Evolutionary conservation across 495 filamentous ascomycete genomes (phyloP).

Genomic region (Aspergillus steynii): DNA sequence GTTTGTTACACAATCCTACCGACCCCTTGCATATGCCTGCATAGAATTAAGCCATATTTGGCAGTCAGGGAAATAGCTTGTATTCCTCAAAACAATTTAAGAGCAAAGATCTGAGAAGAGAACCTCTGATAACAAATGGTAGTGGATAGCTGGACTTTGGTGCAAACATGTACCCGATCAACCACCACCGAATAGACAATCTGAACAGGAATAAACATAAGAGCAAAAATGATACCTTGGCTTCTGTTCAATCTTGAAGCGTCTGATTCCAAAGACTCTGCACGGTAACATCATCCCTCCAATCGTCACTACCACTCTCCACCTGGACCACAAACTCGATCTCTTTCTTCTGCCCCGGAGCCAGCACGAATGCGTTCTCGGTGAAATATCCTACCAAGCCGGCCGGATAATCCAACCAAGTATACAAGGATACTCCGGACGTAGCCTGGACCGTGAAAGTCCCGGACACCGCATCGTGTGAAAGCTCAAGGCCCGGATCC

Average conservation of each 20-base stretch:
- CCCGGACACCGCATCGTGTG: constrained; percentile 32
- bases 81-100: too few species aligned
- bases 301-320: constrained; percentile 47
- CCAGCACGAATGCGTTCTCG: constrained; percentile 59
- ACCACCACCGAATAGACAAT: not conserved
- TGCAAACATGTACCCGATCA: not conserved
- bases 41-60: too few species aligned
- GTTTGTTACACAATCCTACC: not conserved
- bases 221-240: not conserved
- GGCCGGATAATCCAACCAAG: constrained; percentile 64
- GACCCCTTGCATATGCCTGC: not conserved
- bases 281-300: constrained; percentile 56
- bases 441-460: constrained; percentile 60
- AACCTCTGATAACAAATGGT: constrained; percentile 48
- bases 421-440: constrained; percentile 61
- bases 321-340: constrained; percentile 51
- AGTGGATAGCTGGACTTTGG: not conserved
- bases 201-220: not conserved
- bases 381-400: constrained; percentile 61
- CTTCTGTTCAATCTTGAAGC: constrained; percentile 12
- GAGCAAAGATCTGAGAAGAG: constrained; percentile 28
- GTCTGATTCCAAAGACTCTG: constrained; percentile 68
- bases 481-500: constrained; percentile 55
- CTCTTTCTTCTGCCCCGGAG: constrained; percentile 53
- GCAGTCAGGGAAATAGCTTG: too few species aligned